These are phyloP conservation scores for Fusarium nisikadoi DNA, from an alignment of 2,329 filamentous ascomycete genomes.

Conservation along the genomic window DNA sequence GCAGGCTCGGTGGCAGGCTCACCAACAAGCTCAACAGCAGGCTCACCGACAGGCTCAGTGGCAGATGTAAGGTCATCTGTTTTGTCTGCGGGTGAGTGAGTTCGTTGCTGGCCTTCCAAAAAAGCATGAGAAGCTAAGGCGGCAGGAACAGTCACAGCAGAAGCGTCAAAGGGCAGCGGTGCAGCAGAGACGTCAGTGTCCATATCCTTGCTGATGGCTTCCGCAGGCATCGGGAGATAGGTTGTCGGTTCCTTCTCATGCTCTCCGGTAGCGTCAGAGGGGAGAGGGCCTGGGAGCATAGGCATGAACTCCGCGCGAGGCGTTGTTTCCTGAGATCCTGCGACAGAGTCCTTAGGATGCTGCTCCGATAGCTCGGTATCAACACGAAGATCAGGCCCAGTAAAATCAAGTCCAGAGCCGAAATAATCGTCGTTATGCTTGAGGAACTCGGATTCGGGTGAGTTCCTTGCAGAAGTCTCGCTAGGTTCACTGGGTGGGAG, in stretches of 20 bases:
- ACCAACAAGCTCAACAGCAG: not conserved
- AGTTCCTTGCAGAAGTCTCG: conserved; percentile 51
- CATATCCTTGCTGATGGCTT: conserved; percentile 55
- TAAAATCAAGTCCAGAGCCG: conserved; percentile 32
- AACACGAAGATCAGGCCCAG: conserved; percentile 50
- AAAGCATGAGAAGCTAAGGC: conserved; percentile 43
- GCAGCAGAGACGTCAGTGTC: conserved; percentile 56
- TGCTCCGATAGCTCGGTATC: conserved; percentile 52
- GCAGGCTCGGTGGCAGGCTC: not conserved
- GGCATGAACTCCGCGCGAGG: conserved; percentile 67
- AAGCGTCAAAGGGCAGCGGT: conserved; percentile 48
- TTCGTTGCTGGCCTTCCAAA: conserved; percentile 29
- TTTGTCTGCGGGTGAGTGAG: conserved; percentile 33
- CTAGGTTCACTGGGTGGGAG: conserved; percentile 60
- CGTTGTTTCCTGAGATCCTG: conserved; percentile 74
- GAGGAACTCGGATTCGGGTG: conserved; percentile 45
- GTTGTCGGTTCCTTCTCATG: conserved; percentile 24
- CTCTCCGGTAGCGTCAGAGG: not conserved
- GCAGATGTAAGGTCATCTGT: conserved; percentile 48
- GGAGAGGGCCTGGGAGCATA: conserved; percentile 38
- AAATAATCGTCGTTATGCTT: conserved; percentile 46
- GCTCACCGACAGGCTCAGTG: not conserved
- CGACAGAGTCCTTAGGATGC: conserved; percentile 55
- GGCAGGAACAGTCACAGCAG: conserved; percentile 37
- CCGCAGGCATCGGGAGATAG: conserved; percentile 53